Percentiles rank a stretch among this genome's conserved stretches.
phyloP scores from a whole-genome alignment of 2,329 filamentous ascomycete species.

The Penicillium sp. region DNA sequence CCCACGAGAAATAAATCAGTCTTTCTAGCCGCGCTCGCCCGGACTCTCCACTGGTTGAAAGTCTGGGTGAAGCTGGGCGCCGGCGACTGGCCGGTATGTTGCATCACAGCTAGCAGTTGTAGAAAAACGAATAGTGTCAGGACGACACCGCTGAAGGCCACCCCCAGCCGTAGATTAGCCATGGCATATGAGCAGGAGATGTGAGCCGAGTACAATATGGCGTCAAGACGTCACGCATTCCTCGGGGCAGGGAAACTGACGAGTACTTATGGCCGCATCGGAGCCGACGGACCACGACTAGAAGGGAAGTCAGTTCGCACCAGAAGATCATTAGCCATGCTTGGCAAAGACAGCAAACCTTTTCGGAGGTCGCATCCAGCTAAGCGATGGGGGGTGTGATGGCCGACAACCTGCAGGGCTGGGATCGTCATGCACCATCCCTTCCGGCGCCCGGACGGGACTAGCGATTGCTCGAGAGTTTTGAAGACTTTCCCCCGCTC shows the following conservation, averaged over 20 bases:
- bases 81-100: conserved; percentile 15
- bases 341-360: conserved; percentile 6
- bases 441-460: conserved; percentile 15
- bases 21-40: conserved; percentile 21
- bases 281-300: conserved; percentile 1
- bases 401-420: conserved; percentile 7
- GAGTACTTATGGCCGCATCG: conserved; percentile 8
- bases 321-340: conserved; percentile 11
- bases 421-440: conserved; percentile 11
- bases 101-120: conserved; percentile 30
- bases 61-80: conserved; percentile 17
- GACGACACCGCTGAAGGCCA: conserved; percentile 26
- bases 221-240: neutral
- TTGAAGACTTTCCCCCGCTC: conserved; percentile 20
- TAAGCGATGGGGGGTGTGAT: conserved; percentile 19
- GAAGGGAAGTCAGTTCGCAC: neutral
- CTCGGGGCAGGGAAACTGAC: conserved; percentile 4
- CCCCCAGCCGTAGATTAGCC: conserved; percentile 28
- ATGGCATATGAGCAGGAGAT: conserved; percentile 20
- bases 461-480: no score
- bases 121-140: conserved; percentile 31
- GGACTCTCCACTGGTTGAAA: conserved; percentile 25
- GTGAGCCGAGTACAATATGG: neutral
- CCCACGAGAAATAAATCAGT: conserved; percentile 60
- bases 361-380: conserved; percentile 12